phyloP scores from a whole-genome alignment of 1,139 yeast genomes.

The Geotrichum klebahnii region DNA sequence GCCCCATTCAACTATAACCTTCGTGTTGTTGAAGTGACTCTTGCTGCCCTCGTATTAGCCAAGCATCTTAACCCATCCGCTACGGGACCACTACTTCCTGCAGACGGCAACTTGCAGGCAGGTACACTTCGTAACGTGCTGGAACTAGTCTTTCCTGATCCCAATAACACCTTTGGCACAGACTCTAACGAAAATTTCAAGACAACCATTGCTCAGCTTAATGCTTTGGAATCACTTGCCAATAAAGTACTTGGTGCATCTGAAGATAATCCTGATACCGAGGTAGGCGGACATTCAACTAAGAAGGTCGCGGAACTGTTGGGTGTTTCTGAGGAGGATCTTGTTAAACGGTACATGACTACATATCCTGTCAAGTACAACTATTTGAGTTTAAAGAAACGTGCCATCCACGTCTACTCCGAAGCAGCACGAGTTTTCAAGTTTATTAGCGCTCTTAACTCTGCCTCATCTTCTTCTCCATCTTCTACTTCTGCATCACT shows the following conservation, averaged over 20 bases:
- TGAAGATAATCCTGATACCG: conserved; percentile 26
- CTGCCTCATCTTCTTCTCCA: conserved; percentile 24
- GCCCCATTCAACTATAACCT: conserved; percentile 67
- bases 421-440: conserved; percentile 60
- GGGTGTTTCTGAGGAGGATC: conserved; percentile 45
- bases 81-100: conserved; percentile 41
- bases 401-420: conserved; percentile 61
- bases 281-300: conserved; percentile 50
- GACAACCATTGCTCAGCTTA: conserved; percentile 35
- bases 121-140: conserved; percentile 67
- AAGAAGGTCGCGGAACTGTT: conserved; percentile 49
- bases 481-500: conserved; percentile 38
- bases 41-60: conserved; percentile 37
- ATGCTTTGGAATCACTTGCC: conserved; percentile 44
- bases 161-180: conserved; percentile 10
- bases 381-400: conserved; percentile 52
- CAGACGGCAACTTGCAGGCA: conserved; percentile 54
- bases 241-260: conserved; percentile 35
- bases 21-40: conserved; percentile 37
- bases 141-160: conserved; percentile 40
- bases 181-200: conserved; percentile 8
- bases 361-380: conserved; percentile 57
- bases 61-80: conserved; percentile 30
- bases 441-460: conserved; percentile 40
- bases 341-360: conserved; percentile 47